Evolutionary conservation across 805 yeast species (phyloP), one percentile per base, ranked within the genome.

Genomic region (Yarrowia sp.): DNA sequence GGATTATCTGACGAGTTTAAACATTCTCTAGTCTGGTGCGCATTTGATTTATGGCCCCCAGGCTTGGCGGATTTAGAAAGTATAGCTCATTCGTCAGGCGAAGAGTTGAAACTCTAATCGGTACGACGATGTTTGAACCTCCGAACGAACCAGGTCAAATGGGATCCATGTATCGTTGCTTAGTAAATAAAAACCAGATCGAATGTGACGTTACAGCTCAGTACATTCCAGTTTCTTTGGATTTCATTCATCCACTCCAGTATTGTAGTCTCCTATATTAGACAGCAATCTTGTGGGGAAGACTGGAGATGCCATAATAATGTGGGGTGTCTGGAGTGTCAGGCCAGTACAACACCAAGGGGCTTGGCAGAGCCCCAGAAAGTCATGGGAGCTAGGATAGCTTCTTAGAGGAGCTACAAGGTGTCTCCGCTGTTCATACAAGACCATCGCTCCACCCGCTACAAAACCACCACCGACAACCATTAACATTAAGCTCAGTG

Each of bases 401-500:
- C 24, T 24, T 19, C 16, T 19, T 21, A 9, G 43, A 40, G 43
- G 24, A 40, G 43, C 24, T 40, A 40, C 24, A 19, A 43, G 32
- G 14, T 14, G 21, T 43, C 21, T 11, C 30, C 24, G 16, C 21
- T n/a, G 17, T 2, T 24, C 24, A 40, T 40, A 40, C 48, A 43
- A 44, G 14, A 26, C 21, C 22, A 12, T 16, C 17, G 17, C 24
- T 5, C n/a, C 24, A 46, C 24, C 52, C n/a, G 11, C 35, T 28
- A 17, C 35, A 17, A 17, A 16, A 28, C 22, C n/a, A 11, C 52
- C n/a, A 44, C 24, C 35, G 17, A 33, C 10, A 12, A 9, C 49
- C 54, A 19, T 48, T 48, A 48, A 48, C 54, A 48, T 48, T 48
- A 48, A 48, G 54, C 54, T 48, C 54, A 14, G 54, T 32, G 52